phyloP scores from a whole-genome alignment of 2,329 filamentous ascomycete genomes.

The Talaromyces sp. region DNA sequence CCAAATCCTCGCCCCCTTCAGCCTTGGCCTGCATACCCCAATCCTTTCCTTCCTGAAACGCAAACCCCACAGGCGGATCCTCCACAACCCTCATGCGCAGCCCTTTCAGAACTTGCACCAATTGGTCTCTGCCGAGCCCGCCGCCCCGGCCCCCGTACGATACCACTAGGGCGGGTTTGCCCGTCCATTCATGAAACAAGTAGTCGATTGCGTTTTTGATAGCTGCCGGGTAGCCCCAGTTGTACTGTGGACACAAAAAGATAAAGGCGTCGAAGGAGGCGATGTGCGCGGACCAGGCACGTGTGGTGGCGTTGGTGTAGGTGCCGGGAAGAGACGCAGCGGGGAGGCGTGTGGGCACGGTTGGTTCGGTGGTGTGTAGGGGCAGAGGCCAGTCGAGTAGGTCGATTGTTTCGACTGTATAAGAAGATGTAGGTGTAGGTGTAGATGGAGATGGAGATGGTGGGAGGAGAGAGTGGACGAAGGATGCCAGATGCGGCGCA shows the following conservation, averaged over 20 bases:
- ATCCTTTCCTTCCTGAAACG: neutral
- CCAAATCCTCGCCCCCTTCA: neutral
- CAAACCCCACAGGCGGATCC: neutral
- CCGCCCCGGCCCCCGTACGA: conserved; percentile 46
- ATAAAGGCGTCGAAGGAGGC: conserved; percentile 23
- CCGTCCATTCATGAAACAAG: conserved; percentile 52
- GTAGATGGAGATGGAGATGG: neutral
- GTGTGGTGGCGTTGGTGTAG: conserved; percentile 8
- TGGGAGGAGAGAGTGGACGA: neutral
- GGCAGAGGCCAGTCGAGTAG: neutral
- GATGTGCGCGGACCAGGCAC: conserved; percentile 5
- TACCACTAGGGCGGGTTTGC: conserved; percentile 48
- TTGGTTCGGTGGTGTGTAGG: neutral
- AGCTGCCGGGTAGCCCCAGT: conserved; percentile 46
- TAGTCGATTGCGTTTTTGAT: conserved; percentile 59
- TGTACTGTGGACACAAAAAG: conserved; percentile 43
- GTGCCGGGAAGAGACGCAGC: neutral
- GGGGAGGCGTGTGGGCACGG: neutral
- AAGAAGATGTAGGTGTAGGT: neutral
- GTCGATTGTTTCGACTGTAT: neutral
- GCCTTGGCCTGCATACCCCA: neutral
- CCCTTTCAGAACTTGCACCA: conserved; percentile 6
- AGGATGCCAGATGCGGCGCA: neutral
- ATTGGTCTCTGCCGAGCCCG: neutral
- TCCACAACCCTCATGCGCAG: conserved; percentile 3